phyloP scores from a whole-genome alignment of 2,329 filamentous ascomycete genomes.

The Aspergillus ibericus region DNA sequence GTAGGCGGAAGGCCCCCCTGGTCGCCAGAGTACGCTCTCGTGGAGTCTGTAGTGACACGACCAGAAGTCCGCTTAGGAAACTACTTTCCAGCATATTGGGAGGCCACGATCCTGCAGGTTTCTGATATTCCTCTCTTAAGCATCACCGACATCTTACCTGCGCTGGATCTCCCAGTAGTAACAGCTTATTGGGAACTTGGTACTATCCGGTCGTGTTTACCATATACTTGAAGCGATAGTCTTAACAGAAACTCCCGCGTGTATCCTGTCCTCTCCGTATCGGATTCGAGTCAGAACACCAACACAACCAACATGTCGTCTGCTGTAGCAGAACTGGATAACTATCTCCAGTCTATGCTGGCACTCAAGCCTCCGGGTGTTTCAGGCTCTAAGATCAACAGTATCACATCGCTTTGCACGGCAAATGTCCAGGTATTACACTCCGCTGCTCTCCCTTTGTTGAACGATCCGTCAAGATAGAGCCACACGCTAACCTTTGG shows the following conservation, averaged over 20 bases:
- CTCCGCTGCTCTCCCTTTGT: not conserved
- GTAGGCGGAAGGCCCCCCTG: slow-evolving; percentile 36
- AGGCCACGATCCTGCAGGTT: slow-evolving; percentile 10
- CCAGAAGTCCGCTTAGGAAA: slow-evolving; percentile 30
- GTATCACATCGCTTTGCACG: slow-evolving; percentile 83
- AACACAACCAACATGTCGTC: slow-evolving; percentile 63
- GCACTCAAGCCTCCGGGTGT: slow-evolving; percentile 89
- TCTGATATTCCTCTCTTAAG: slow-evolving; percentile 15
- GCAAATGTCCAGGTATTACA: slow-evolving; percentile 78
- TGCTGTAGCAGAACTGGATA: slow-evolving; percentile 86
- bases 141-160: slow-evolving; percentile 19
- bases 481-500: slow-evolving; percentile 25
- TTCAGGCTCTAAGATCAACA: slow-evolving; percentile 85
- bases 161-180: slow-evolving; percentile 30
- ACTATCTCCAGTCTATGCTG: slow-evolving; percentile 87
- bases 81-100: slow-evolving; percentile 19
- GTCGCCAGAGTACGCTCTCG: slow-evolving; percentile 34
- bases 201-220: slow-evolving; percentile 14
- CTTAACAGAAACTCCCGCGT: slow-evolving; percentile 11
- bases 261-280: slow-evolving; percentile 14
- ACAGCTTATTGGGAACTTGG: slow-evolving; percentile 17
- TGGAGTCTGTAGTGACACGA: slow-evolving; percentile 42
- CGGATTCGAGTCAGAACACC: slow-evolving; percentile 12
- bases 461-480: not conserved
- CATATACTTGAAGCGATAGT: slow-evolving; percentile 20